Conservation (phyloP, 352 stramenopile genomes). For the Phytopythium vexans region DNA sequence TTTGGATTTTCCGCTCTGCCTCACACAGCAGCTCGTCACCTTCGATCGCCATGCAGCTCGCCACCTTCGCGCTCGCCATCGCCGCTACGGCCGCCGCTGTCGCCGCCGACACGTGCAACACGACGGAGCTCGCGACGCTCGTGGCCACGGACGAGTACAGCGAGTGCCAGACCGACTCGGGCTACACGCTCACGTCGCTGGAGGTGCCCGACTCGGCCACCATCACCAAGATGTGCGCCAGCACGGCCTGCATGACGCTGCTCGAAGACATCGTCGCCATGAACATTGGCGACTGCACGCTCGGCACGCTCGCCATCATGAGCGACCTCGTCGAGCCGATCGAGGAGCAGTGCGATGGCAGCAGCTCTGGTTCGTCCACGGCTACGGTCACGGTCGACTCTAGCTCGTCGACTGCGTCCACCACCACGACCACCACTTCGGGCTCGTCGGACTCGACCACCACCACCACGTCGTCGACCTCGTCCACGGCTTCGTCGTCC, state of each 20-base stretch:
- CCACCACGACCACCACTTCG: not conserved
- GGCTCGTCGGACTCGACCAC: not conserved
- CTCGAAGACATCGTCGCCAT: conserved; percentile 19
- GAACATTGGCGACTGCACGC: conserved; percentile 23
- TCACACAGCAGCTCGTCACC: conserved; percentile 1
- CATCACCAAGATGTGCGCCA: conserved; percentile 28
- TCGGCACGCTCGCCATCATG: conserved; percentile 27
- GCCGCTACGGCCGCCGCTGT: conserved; percentile 17
- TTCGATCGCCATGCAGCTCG: conserved; percentile 24
- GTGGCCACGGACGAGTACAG: conserved; percentile 16
- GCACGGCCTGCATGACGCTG: conserved; percentile 24
- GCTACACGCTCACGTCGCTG: conserved; percentile 30
- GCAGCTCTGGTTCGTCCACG: conserved; percentile 6
- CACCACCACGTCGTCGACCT: conserved; percentile 5
- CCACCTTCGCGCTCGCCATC: conserved; percentile 7
- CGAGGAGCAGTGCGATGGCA: conserved; percentile 13
- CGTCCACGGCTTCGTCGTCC: conserved; percentile 14
- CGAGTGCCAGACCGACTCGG: conserved; percentile 21
- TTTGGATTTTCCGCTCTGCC: conserved; percentile 24
- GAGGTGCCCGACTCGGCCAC: conserved; percentile 16
- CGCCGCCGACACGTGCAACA: conserved; percentile 24
- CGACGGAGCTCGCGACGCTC: conserved; percentile 20
- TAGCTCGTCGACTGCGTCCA: conserved; percentile 4
- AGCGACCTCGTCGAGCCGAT: conserved; percentile 27
- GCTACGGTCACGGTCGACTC: conserved; percentile 8